Evolutionary conservation across 2,329 filamentous ascomycete species (phyloP).

Genomic region (Immersiporthe knoxdaviesiana): DNA sequence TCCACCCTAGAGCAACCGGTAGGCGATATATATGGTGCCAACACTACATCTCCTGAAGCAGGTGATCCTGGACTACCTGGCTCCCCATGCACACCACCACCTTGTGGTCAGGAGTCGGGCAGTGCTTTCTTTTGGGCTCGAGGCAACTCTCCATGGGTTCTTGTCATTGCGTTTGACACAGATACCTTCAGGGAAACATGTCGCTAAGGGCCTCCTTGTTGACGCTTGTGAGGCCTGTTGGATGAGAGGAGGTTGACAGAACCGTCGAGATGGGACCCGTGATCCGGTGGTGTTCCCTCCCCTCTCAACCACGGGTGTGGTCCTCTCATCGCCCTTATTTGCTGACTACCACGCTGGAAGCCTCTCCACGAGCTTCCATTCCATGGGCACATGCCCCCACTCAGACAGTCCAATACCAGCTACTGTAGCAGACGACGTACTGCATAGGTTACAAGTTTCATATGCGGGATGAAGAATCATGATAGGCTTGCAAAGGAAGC

Average conservation of each 20-base stretch:
- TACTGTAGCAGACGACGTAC: no score
- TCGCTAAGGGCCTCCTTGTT: slow-evolving; percentile 3
- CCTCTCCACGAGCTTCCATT: no score
- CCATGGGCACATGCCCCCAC: no score
- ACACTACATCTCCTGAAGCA: not conserved
- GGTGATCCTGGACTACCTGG: slow-evolving; percentile 5
- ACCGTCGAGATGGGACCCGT: not conserved
- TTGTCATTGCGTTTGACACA: not conserved
- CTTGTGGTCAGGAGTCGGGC: not conserved
- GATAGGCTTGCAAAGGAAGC: no score
- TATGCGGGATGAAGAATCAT: no score
- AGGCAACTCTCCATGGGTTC: not conserved
- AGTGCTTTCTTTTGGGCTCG: not conserved
- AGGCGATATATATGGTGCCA: not conserved
- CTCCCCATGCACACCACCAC: not conserved
- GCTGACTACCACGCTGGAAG: no score
- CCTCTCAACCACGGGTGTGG: no score
- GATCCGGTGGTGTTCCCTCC: not conserved
- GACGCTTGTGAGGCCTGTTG: slow-evolving; percentile 5
- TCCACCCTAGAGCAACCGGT: not conserved
- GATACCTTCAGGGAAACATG: no score
- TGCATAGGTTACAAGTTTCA: no score
- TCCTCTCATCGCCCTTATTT: no score
- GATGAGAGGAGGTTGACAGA: not conserved
- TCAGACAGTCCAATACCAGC: no score